These are phyloP conservation scores for Plasmopara halstedii DNA, from an alignment of 352 stramenopile genomes.

Conservation along the genomic window DNA sequence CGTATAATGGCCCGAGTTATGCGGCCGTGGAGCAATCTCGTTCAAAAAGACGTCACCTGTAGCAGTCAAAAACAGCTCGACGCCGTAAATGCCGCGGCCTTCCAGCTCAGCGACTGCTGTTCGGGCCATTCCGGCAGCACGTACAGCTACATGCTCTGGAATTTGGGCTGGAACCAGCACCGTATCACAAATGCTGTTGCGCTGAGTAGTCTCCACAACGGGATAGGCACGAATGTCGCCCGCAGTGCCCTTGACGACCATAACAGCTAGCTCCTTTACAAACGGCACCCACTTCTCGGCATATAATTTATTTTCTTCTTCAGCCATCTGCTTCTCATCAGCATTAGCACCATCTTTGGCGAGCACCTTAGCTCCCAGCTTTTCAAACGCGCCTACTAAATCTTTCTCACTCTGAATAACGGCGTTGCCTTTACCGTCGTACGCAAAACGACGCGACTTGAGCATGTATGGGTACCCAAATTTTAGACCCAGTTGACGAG, in stretches of 20 bases:
- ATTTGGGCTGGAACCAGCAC: conserved; percentile 90
- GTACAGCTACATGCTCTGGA: conserved; percentile 22
- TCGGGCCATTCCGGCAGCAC: conserved; percentile 52
- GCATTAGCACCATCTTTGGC: conserved; percentile 8
- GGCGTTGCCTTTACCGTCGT: conserved; percentile 97
- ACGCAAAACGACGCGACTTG: conserved; percentile 93
- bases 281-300: conserved; percentile 97
- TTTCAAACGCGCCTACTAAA: conserved; percentile 77
- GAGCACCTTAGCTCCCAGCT: conserved; percentile 42
- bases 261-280: conserved; percentile 93
- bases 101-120: conserved; percentile 70
- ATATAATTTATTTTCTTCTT: conserved; percentile 60
- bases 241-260: conserved; percentile 88
- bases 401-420: conserved; percentile 79
- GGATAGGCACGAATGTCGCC: conserved; percentile 88
- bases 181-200: conserved; percentile 96
- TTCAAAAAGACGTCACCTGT: conserved; percentile 91
- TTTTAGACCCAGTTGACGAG: conserved; percentile 29
- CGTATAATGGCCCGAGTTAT: conserved; percentile 99
- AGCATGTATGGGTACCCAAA: conserved; percentile 98
- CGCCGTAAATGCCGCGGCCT: conserved; percentile 91
- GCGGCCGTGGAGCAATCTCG: conserved; percentile 94
- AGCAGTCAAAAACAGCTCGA: conserved; percentile 95
- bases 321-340: conserved; percentile 12
- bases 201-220: conserved; percentile 95